Percentiles rank a stretch among this genome's conserved stretches.
phyloP scores from a whole-genome alignment of 2,329 filamentous ascomycete genomes.

The Sarocladium brachiariae region DNA sequence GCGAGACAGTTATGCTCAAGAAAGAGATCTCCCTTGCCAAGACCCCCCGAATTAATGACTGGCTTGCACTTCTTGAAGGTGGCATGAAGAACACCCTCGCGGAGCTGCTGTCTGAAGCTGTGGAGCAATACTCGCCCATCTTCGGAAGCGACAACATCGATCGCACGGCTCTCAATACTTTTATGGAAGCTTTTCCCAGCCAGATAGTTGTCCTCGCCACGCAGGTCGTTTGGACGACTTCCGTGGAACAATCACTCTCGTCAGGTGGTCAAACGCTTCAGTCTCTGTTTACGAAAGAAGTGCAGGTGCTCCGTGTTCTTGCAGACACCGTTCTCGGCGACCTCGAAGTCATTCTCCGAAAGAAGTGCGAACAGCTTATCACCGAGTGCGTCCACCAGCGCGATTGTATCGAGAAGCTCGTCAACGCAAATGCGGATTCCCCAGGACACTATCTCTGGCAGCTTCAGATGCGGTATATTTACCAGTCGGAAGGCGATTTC shows the following conservation, averaged over 20 bases:
- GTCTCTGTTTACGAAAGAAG: conserved; percentile 70
- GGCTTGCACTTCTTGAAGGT: conserved; percentile 85
- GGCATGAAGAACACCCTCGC: conserved; percentile 94
- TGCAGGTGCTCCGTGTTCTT: conserved; percentile 76
- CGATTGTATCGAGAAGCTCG: conserved; percentile 82
- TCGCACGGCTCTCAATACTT: conserved; percentile 63
- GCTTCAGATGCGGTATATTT: conserved; percentile 94
- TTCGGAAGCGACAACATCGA: conserved; percentile 69
- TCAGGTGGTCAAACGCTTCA: conserved; percentile 64
- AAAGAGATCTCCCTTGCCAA: conserved; percentile 88
- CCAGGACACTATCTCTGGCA: conserved; percentile 87
- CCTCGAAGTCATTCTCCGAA: conserved; percentile 76
- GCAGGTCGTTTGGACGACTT: conserved; percentile 87
- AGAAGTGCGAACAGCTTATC: conserved; percentile 98
- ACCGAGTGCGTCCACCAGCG: conserved; percentile 98
- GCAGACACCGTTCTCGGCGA: conserved; percentile 87
- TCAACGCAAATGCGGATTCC: conserved; percentile 65
- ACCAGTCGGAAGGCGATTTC: conserved; percentile 72
- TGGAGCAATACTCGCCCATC: conserved; percentile 73
- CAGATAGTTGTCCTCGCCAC: conserved; percentile 94
- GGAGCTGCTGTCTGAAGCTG: conserved; percentile 79
- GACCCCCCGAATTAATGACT: conserved; percentile 96
- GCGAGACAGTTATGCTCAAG: conserved; percentile 78
- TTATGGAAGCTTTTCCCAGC: conserved; percentile 77
- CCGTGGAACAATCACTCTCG: conserved; percentile 70